phyloP scores from a whole-genome alignment of 192 early-diverging fungal species.

The Thamnidium elegans region DNA sequence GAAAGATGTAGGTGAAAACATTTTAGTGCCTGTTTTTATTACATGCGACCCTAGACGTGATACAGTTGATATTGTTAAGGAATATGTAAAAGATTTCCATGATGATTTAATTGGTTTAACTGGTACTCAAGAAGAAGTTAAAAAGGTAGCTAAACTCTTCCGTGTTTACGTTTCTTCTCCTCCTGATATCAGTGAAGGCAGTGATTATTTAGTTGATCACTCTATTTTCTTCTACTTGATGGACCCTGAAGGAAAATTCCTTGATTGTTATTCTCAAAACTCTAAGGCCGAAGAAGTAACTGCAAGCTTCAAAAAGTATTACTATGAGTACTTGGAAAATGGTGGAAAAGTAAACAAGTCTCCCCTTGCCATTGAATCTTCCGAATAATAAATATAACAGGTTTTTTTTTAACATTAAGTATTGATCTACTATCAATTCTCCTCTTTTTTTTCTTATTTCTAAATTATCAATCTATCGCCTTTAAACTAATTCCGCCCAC shows the following conservation, averaged over 20 bases:
- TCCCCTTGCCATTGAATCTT: background rate
- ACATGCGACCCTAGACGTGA: constrained; percentile 96
- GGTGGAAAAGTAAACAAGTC: constrained; percentile 29
- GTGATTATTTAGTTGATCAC: constrained; percentile 97
- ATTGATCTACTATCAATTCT: background rate
- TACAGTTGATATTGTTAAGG: constrained; percentile 72
- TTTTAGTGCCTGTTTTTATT: constrained; percentile 87
- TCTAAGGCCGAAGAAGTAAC: constrained; percentile 59
- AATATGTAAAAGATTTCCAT: constrained; percentile 88
- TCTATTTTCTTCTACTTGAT: constrained; percentile 98
- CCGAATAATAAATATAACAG: background rate
- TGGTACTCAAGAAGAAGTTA: constrained; percentile 83
- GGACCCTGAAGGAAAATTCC: constrained; percentile 84
- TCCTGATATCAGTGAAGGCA: constrained; percentile 67
- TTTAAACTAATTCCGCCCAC: too few species aligned
- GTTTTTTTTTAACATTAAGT: background rate
- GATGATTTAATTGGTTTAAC: constrained; percentile 89
- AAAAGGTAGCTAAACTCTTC: constrained; percentile 79
- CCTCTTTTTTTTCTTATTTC: background rate
- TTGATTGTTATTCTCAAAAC: constrained; percentile 87
- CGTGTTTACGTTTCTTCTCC: constrained; percentile 93
- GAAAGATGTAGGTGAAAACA: constrained; percentile 27
- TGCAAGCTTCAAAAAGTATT: constrained; percentile 49
- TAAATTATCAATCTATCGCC: background rate
- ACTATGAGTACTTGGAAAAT: constrained; percentile 35